Evolutionary conservation across 805 yeast species (phyloP).

Genomic region (Myxozyma monticola): DNA sequence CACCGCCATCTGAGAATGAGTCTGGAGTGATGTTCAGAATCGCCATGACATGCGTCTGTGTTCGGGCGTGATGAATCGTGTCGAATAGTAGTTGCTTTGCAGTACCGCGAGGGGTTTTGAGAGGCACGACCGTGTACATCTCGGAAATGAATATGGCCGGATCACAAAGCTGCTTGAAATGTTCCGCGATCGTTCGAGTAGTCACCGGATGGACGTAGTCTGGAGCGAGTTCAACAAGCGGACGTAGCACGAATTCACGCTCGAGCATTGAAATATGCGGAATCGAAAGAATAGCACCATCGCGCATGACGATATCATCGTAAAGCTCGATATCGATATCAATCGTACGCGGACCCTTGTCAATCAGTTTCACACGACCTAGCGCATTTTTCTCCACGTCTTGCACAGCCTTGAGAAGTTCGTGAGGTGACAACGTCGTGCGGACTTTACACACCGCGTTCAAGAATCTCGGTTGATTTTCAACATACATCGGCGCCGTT

Average conservation of each 20-base stretch:
- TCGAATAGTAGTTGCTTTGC: constrained; percentile 46
- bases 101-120: constrained; percentile 18
- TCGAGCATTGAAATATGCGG: constrained; percentile 91
- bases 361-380: constrained; percentile 70
- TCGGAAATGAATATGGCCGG: constrained; percentile 33
- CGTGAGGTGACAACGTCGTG: constrained; percentile 66
- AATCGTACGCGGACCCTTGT: constrained; percentile 89
- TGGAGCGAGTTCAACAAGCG: constrained; percentile 76
- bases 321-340: constrained; percentile 85
- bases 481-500: constrained; percentile 89
- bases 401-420: constrained; percentile 62
- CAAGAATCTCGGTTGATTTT: constrained; percentile 75
- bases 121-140: constrained; percentile 30
- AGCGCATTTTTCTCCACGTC: constrained; percentile 73
- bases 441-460: constrained; percentile 75
- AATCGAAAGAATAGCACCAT: constrained; percentile 52
- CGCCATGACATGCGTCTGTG: constrained; percentile 77
- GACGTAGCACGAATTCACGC: constrained; percentile 85
- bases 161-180: constrained; percentile 55
- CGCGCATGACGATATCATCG: constrained; percentile 42
- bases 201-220: constrained; percentile 80
- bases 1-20: constrained; percentile 91
- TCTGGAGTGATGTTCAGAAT: constrained; percentile 90
- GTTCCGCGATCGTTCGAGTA: constrained; percentile 74
- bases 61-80: constrained; percentile 42